These are phyloP conservation scores for Colletotrichum graminicola DNA, from an alignment of 2,329 filamentous ascomycete genomes.

Conservation along the genomic window DNA sequence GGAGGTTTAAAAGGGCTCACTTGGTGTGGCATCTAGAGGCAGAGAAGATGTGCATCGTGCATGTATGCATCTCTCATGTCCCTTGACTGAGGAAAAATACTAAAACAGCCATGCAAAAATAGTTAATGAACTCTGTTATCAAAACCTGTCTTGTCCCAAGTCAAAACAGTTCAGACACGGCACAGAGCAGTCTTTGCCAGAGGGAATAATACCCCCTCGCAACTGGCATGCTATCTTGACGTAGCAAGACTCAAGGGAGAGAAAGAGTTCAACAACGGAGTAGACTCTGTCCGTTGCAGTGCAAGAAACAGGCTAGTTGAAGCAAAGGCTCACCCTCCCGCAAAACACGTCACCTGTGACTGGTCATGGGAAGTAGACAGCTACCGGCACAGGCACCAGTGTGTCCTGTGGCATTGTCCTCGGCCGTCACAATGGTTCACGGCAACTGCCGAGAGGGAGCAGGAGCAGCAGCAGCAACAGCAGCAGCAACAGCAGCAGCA, in stretches of 20 bases:
- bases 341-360: not conserved
- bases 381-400: not conserved
- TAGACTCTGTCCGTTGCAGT: not conserved
- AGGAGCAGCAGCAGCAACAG: not conserved
- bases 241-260: not conserved
- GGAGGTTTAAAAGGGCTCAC: conserved; percentile 23
- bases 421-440: not conserved
- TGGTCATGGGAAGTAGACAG: not conserved
- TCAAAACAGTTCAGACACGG: not conserved
- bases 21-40: not conserved
- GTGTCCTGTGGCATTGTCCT: not conserved
- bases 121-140: conserved; percentile 37
- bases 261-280: not conserved
- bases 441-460: not conserved
- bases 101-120: conserved; percentile 26
- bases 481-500: not conserved
- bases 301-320: not conserved
- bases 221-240: not conserved
- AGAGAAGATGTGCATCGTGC: not conserved
- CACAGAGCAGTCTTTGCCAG: not conserved
- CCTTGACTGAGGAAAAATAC: conserved; percentile 1
- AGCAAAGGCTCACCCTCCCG: not conserved
- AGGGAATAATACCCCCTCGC: not conserved
- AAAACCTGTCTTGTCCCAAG: not conserved
- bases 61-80: not conserved